Percentiles rank a stretch among this genome's conserved stretches.
Conservation (phyloP, 768 basidiomycete species). For the Cystobasidium ongulense region DNA sequence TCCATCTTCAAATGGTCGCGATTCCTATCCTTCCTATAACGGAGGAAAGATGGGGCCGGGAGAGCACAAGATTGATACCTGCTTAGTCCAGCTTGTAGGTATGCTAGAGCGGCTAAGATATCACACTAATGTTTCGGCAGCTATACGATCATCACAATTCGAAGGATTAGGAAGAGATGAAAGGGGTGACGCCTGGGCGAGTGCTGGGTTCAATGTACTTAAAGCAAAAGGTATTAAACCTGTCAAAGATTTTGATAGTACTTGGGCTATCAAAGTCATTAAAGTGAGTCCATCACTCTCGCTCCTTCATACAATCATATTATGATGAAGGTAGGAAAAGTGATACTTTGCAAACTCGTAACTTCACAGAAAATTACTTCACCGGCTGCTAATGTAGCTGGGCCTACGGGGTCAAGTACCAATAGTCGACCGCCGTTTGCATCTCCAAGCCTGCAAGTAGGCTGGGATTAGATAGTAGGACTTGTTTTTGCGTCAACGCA, state of each 20-base stretch:
- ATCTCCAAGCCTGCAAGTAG: not conserved
- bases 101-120: conserved; percentile 2
- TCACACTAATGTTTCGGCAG: conserved; percentile 12
- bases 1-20: not conserved
- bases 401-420: not conserved
- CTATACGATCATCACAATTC: not conserved
- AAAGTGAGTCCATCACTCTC: not conserved
- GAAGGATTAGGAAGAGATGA: not conserved
- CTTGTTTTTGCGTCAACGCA: no score
- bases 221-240: not conserved
- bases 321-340: no score
- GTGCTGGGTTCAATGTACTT: not conserved
- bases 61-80: not conserved
- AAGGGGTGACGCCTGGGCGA: not conserved
- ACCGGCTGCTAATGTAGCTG: not conserved
- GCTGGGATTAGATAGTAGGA: not conserved
- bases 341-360: no score
- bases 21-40: not conserved
- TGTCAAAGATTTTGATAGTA: conserved; percentile 1
- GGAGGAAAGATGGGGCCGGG: not conserved
- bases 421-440: not conserved
- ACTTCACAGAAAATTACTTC: not conserved
- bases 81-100: conserved; percentile 13
- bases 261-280: not conserved
- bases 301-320: not conserved